Conservation (phyloP, 1,284 basidiomycete species). For the Sporisorium reilianum region DNA sequence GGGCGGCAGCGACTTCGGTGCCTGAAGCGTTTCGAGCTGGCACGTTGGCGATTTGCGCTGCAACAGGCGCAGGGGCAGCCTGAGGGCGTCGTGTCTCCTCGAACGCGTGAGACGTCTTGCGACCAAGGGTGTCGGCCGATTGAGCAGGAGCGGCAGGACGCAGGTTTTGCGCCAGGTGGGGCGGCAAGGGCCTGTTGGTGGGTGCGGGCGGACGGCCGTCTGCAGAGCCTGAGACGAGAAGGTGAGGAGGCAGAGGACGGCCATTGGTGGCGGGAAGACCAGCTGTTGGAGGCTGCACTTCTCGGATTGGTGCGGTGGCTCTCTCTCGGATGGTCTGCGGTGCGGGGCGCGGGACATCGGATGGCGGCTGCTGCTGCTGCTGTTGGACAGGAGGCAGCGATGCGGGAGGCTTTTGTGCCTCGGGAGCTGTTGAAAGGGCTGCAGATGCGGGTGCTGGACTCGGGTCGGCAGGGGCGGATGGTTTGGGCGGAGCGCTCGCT, state of each 20-base stretch:
- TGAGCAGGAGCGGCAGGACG: conserved; percentile 23
- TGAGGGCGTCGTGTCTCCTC: conserved; percentile 28
- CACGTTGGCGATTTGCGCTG: neutral
- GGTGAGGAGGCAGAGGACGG: conserved; percentile 40
- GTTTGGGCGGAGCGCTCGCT: conserved; percentile 11
- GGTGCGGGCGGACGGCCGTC: conserved; percentile 19
- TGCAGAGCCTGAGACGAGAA: conserved; percentile 26
- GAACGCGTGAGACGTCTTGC: conserved; percentile 34
- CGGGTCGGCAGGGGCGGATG: conserved; percentile 16
- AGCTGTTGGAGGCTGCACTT: conserved; percentile 3
- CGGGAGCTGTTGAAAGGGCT: conserved; percentile 14
- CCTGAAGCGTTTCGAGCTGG: neutral
- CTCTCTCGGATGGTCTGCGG: conserved; percentile 13
- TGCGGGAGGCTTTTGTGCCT: conserved; percentile 12
- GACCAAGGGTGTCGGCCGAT: conserved; percentile 11
- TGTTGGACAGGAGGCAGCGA: conserved; percentile 17
- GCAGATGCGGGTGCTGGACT: conserved; percentile 11
- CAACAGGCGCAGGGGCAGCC: neutral
- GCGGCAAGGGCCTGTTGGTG: conserved; percentile 42
- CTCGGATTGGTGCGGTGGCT: neutral
- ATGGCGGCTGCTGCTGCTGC: neutral
- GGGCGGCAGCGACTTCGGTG: conserved; percentile 4
- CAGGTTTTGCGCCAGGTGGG: conserved; percentile 50
- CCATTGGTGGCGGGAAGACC: conserved; percentile 14
- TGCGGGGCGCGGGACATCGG: neutral